Evolutionary conservation across 164 flowering plant genomes (phyloP).

Genomic region (Annona cherimola): DNA sequence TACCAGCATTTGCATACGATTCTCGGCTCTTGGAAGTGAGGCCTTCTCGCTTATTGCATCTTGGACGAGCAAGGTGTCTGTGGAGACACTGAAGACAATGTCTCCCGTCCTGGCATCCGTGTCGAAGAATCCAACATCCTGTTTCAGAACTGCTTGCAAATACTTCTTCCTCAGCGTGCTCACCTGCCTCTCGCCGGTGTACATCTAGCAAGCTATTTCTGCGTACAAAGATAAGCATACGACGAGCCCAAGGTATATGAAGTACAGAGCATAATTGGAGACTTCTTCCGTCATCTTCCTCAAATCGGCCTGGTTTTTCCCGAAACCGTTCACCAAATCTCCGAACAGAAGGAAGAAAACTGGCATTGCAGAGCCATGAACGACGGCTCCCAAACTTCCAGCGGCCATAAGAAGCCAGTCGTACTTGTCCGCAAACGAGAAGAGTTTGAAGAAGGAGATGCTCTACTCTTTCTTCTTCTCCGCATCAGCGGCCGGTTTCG

Average conservation of each 20-base stretch:
- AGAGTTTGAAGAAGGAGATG: slow-evolving; percentile 71
- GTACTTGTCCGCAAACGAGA: slow-evolving; percentile 81
- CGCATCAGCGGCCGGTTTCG: slow-evolving; percentile 47
- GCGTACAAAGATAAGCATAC: slow-evolving; percentile 89
- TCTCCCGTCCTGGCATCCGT: slow-evolving; percentile 98
- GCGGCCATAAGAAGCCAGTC: slow-evolving; percentile 66
- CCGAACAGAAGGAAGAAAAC: slow-evolving; percentile 91
- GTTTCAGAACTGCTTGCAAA: slow-evolving; percentile 87
- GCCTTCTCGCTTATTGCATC: slow-evolving; percentile 99
- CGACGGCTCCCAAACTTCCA: slow-evolving; percentile 80
- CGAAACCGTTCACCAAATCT: slow-evolving; percentile 94
- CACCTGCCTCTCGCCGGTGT: slow-evolving; percentile 90
- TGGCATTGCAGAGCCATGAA: slow-evolving; percentile 99
- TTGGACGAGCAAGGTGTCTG: slow-evolving; percentile 97
- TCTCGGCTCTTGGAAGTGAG: slow-evolving; percentile 92
- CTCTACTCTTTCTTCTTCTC: slow-evolving; percentile 90
- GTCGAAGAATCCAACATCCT: slow-evolving; percentile 96
- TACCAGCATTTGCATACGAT: slow-evolving; percentile 88
- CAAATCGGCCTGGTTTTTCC: slow-evolving; percentile 75
- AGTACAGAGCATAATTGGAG: slow-evolving; percentile 88
- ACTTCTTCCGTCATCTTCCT: slow-evolving; percentile 74
- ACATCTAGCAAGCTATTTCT: slow-evolving; percentile 99
- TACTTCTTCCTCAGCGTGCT: slow-evolving; percentile 79
- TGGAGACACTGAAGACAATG: slow-evolving; percentile 89
- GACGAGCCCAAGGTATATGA: slow-evolving; percentile 83